Conservation (phyloP, 495 filamentous ascomycete species). For the Cladorrhinum samala region DNA sequence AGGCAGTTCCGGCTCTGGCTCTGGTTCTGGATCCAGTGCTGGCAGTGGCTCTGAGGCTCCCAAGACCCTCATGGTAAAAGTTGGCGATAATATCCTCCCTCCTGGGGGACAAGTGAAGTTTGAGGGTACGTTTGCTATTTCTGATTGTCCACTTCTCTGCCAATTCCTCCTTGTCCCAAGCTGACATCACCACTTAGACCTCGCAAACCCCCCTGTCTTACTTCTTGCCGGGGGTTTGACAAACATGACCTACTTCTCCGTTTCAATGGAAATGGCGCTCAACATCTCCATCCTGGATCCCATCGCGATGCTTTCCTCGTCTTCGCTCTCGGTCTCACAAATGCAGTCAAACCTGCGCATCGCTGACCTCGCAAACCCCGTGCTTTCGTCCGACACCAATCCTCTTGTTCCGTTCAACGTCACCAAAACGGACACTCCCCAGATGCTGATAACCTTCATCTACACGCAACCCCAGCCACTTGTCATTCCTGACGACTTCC, state of each 20-base stretch:
- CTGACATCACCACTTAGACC: constrained; percentile 3
- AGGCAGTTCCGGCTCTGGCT: neutral
- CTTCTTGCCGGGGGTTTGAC: constrained; percentile 4
- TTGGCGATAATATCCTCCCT: constrained; percentile 4
- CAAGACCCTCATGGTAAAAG: neutral
- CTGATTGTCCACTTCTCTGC: neutral
- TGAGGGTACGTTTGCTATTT: constrained; percentile 10
- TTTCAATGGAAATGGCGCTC: constrained; percentile 9
- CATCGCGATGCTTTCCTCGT: neutral
- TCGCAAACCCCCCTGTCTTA: constrained; percentile 12
- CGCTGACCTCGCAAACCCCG: neutral
- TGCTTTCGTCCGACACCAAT: constrained; percentile 12
- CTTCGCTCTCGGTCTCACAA: constrained; percentile 10
- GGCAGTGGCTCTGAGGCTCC: neutral
- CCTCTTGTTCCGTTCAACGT: constrained; percentile 17
- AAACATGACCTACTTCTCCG: constrained; percentile 18
- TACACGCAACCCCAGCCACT: constrained; percentile 19
- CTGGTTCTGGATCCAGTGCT: neutral
- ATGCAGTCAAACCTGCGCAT: constrained; percentile 11
- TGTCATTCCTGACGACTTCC: constrained; percentile 8
- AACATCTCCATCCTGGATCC: constrained; percentile 12
- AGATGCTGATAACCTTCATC: constrained; percentile 14
- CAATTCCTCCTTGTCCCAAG: neutral
- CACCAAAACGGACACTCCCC: neutral
- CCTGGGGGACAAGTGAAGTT: constrained; percentile 9